Evolutionary conservation across 2,329 filamentous ascomycete genomes (phyloP).

Genomic region (Cordyceps fumosorosea): DNA sequence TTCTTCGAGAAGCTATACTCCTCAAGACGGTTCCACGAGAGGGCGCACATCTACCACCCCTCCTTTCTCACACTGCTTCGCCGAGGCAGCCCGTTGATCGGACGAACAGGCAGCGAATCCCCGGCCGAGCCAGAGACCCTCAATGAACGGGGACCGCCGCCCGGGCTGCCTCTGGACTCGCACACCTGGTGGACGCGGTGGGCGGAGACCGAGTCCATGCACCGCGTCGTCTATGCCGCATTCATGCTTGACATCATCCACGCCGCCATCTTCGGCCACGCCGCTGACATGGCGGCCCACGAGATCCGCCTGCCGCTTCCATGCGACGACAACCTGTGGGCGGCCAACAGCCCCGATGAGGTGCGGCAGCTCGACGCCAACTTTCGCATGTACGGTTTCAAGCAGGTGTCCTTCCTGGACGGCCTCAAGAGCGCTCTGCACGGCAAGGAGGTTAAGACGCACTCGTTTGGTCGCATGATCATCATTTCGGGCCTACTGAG

Average conservation of each 20-base stretch:
- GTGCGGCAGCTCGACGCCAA: conserved; percentile 72
- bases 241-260: conserved; percentile 88
- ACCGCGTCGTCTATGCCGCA: conserved; percentile 78
- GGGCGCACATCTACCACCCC: conserved; percentile 84
- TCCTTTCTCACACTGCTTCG: conserved; percentile 80
- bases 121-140: conserved; percentile 49
- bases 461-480: conserved; percentile 82
- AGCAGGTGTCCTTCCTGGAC: conserved; percentile 74
- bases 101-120: conserved; percentile 70
- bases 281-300: conserved; percentile 83
- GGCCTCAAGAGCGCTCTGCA: conserved; percentile 79
- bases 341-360: conserved; percentile 68
- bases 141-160: conserved; percentile 31
- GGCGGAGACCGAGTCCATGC: conserved; percentile 83
- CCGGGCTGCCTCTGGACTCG: conserved; percentile 30
- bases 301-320: conserved; percentile 81
- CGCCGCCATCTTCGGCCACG: conserved; percentile 87
- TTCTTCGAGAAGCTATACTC: conserved; percentile 91
- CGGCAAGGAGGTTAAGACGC: conserved; percentile 72
- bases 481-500: conserved; percentile 87
- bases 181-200: conserved; percentile 72
- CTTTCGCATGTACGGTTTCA: conserved; percentile 70
- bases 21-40: conserved; percentile 73
- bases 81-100: conserved; percentile 78
- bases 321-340: conserved; percentile 83